Conservation (phyloP, 1,284 basidiomycete genomes). For the Anthracocystis walkeri region DNA sequence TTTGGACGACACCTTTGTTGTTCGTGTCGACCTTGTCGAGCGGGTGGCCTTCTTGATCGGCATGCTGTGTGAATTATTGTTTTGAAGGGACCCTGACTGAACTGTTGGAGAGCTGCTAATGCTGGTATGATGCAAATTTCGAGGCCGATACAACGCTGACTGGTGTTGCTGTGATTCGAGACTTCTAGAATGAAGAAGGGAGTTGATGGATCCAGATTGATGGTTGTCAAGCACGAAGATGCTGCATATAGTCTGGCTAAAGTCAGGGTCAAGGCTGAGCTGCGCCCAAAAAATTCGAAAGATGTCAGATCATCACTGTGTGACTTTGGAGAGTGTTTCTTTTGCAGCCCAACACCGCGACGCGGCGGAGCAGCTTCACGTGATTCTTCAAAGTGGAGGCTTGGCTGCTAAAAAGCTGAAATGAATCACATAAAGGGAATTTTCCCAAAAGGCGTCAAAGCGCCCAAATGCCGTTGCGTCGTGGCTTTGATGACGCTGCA, state of each 20-base stretch:
- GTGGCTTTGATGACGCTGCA: constrained; percentile 6
- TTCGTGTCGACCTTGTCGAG: constrained; percentile 33
- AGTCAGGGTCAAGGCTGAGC: neutral
- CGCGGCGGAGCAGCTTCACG: constrained; percentile 40
- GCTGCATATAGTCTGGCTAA: constrained; percentile 1
- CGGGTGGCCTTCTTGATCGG: constrained; percentile 41
- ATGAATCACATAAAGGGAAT: neutral
- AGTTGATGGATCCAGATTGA: neutral
- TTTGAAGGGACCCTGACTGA: neutral
- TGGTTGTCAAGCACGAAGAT: neutral
- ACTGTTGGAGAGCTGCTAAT: neutral
- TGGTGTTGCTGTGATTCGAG: neutral
- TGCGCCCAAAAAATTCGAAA: neutral
- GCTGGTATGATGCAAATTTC: too few species aligned
- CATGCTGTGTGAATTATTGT: constrained; percentile 14
- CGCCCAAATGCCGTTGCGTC: neutral
- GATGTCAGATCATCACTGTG: constrained; percentile 13
- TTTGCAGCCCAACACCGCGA: constrained; percentile 43
- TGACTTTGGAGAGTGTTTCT: constrained; percentile 5
- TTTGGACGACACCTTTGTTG: constrained; percentile 37
- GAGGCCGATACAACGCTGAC: neutral
- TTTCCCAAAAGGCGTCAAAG: neutral
- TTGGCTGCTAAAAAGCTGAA: constrained; percentile 6
- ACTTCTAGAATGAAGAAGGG: neutral
- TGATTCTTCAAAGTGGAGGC: constrained; percentile 46